Evolutionary conservation across 495 filamentous ascomycete species (phyloP).

Genomic region (Aspergillus saccharolyticus): DNA sequence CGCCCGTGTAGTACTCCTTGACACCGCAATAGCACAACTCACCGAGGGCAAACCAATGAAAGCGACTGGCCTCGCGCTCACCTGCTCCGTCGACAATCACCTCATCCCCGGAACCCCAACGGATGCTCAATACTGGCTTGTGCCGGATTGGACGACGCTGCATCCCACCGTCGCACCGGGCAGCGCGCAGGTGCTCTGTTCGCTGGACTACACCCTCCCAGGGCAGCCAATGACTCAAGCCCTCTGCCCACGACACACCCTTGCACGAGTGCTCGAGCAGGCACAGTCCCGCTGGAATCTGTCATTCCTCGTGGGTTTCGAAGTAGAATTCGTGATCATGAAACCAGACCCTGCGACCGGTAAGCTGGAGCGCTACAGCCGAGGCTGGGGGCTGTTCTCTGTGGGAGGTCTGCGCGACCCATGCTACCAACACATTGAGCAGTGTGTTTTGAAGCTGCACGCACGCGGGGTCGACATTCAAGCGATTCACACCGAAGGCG

Average conservation of each 20-base stretch:
- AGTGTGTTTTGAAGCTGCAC: constrained; percentile 41
- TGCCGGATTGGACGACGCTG: not conserved
- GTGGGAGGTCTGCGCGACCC: constrained; percentile 48
- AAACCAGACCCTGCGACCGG: not conserved
- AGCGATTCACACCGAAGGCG: constrained; percentile 59
- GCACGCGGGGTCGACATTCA: constrained; percentile 52
- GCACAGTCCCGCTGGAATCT: not conserved
- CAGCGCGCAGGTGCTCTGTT: not conserved
- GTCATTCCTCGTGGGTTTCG: constrained; percentile 60
- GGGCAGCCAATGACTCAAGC: not conserved
- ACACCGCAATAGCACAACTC: not conserved
- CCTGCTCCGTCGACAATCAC: not conserved
- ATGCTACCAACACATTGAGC: constrained; percentile 47
- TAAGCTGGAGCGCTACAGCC: constrained; percentile 3
- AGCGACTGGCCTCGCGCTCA: not conserved
- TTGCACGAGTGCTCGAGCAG: not conserved
- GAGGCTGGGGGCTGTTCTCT: constrained; percentile 13
- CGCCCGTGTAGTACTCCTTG: not conserved
- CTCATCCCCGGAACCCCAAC: not conserved
- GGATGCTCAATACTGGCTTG: not conserved
- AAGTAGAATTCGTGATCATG: constrained; percentile 66
- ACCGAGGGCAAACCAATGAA: not conserved
- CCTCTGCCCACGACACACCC: not conserved
- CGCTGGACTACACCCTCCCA: not conserved
- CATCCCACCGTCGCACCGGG: not conserved